phyloP scores from a whole-genome alignment of 2,329 filamentous ascomycete genomes.

The Thielaviopsis punctulata region DNA sequence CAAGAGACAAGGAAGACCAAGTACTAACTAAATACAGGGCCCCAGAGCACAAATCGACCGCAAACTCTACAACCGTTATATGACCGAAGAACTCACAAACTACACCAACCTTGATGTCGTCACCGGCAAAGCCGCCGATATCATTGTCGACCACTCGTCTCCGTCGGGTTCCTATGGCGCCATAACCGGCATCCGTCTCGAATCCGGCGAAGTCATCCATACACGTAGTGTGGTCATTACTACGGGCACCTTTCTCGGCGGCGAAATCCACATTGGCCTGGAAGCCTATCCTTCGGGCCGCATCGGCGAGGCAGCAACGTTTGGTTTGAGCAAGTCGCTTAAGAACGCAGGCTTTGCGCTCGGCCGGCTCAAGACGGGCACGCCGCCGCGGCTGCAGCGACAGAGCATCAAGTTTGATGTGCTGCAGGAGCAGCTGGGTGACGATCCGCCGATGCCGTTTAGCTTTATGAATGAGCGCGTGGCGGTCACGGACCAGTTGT shows the following conservation, averaged over 20 bases:
- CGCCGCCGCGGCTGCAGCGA: slow-evolving; percentile 70
- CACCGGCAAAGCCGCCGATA: slow-evolving; percentile 80
- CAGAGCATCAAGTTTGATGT: slow-evolving; percentile 63
- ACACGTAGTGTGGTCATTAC: slow-evolving; percentile 81
- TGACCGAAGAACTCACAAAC: slow-evolving; percentile 65
- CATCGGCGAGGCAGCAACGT: slow-evolving; percentile 86
- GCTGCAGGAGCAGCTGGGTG: slow-evolving; percentile 60
- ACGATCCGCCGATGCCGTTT: slow-evolving; percentile 76
- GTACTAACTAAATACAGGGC: slow-evolving; percentile 30
- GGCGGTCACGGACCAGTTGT: slow-evolving; percentile 61
- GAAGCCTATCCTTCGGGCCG: slow-evolving; percentile 72
- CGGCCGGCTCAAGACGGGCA: slow-evolving; percentile 87
- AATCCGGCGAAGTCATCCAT: slow-evolving; percentile 69
- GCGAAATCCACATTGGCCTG: slow-evolving; percentile 90
- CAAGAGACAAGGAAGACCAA: neutral
- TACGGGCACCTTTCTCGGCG: slow-evolving; percentile 86
- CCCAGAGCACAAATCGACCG: slow-evolving; percentile 93
- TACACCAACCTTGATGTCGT: slow-evolving; percentile 70
- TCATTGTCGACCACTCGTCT: slow-evolving; percentile 38
- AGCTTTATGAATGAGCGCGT: slow-evolving; percentile 75
- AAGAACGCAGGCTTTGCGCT: slow-evolving; percentile 75
- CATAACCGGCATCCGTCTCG: slow-evolving; percentile 71
- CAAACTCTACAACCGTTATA: slow-evolving; percentile 71
- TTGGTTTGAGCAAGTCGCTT: slow-evolving; percentile 80
- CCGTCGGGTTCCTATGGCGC: slow-evolving; percentile 26